These are phyloP conservation scores for Tieghemiomyces parasiticus DNA, from an alignment of 192 early-diverging fungal species.

Conservation along the genomic window DNA sequence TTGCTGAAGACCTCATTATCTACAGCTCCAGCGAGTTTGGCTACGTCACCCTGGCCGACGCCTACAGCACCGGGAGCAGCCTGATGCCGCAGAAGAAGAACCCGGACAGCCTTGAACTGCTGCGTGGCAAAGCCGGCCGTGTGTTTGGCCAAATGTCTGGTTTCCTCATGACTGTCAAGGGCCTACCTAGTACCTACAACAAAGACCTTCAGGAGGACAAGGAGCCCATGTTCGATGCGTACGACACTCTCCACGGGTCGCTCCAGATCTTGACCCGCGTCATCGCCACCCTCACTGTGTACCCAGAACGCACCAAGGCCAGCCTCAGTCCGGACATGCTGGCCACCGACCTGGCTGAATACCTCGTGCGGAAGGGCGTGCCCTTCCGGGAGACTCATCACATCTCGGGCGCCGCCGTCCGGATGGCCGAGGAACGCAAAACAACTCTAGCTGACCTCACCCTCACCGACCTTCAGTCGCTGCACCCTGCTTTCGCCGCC, in stretches of 20 bases:
- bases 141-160: constrained; percentile 91
- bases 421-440: constrained; percentile 78
- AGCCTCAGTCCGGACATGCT: constrained; percentile 85
- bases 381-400: constrained; percentile 99
- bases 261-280: constrained; percentile 89
- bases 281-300: constrained; percentile 75
- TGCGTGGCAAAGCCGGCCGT: constrained; percentile 92
- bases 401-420: constrained; percentile 89
- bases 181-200: constrained; percentile 95
- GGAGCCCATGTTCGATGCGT: constrained; percentile 95
- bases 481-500: constrained; percentile 71
- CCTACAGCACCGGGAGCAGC: constrained; percentile 93
- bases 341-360: constrained; percentile 96
- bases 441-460: constrained; percentile 55
- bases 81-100: constrained; percentile 99
- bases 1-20: constrained; percentile 92
- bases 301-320: constrained; percentile 67
- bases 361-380: constrained; percentile 92
- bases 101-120: constrained; percentile 87
- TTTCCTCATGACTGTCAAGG: constrained; percentile 98
- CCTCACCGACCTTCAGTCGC: constrained; percentile 61
- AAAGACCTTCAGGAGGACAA: constrained; percentile 99
- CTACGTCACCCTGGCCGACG: constrained; percentile 88
- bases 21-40: constrained; percentile 89
- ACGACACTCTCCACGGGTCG: constrained; percentile 76